Conservation (phyloP, 2,329 filamentous ascomycete genomes). For the Penicillium fuscoglaucum region DNA sequence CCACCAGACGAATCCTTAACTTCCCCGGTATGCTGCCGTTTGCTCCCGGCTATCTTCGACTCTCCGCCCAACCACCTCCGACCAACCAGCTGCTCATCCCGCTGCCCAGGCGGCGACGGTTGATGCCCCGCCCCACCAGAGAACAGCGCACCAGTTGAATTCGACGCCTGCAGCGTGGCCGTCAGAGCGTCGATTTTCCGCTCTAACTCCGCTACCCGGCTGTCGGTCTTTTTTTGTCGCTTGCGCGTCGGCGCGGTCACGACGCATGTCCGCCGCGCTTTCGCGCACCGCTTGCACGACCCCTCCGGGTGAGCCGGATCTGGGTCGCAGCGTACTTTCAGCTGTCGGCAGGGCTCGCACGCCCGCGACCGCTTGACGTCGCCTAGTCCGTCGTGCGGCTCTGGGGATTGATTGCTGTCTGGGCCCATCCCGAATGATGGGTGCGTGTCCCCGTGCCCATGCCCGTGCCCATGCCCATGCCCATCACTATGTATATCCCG, state of each 20-base stretch:
- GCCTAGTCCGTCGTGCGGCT: slow-evolving; percentile 24
- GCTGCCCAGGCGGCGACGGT: slow-evolving; percentile 29
- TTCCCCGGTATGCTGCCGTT: slow-evolving; percentile 35
- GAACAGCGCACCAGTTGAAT: slow-evolving; percentile 27
- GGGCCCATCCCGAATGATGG: background rate
- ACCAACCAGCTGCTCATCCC: slow-evolving; percentile 38
- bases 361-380: slow-evolving; percentile 69
- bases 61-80: slow-evolving; percentile 29
- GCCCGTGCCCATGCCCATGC: background rate
- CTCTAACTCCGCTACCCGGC: slow-evolving; percentile 83
- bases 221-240: slow-evolving; percentile 89
- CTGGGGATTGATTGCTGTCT: slow-evolving; percentile 10
- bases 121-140: slow-evolving; percentile 9
- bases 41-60: slow-evolving; percentile 27
- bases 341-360: slow-evolving; percentile 71
- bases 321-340: slow-evolving; percentile 84
- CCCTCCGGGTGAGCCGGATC: slow-evolving; percentile 63
- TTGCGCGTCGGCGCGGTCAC: slow-evolving; percentile 75
- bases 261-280: slow-evolving; percentile 74
- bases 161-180: slow-evolving; percentile 67
- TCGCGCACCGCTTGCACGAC: slow-evolving; percentile 73
- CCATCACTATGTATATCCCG: background rate
- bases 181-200: slow-evolving; percentile 89
- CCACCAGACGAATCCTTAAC: slow-evolving; percentile 21
- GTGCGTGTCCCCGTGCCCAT: slow-evolving; percentile 1